Evolutionary conservation across 2,329 filamentous ascomycete species (phyloP).

Genomic region (Cercospora sp.): DNA sequence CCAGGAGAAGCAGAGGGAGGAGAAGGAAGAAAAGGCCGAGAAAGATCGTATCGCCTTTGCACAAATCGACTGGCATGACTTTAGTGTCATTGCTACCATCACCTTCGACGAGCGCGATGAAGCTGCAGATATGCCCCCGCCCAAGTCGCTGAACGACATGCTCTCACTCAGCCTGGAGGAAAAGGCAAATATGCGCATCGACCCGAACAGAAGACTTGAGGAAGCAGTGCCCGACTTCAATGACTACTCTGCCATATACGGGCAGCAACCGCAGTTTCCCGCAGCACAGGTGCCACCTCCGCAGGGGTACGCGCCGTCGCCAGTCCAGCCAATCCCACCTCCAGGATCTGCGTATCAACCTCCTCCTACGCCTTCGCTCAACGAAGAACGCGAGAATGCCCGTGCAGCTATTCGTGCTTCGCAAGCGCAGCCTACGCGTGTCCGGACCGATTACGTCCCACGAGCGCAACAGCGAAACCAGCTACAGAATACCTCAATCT

Average conservation of each 20-base stretch:
- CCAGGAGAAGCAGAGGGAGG: constrained; percentile 79
- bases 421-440: constrained; percentile 60
- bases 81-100: constrained; percentile 92
- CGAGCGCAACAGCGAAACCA: constrained; percentile 63
- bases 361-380: constrained; percentile 31
- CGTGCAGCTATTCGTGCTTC: constrained; percentile 71
- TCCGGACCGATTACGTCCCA: constrained; percentile 89
- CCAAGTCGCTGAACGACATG: constrained; percentile 84
- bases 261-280: constrained; percentile 32
- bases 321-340: constrained; percentile 29
- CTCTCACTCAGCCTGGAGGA: constrained; percentile 94
- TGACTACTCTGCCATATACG: constrained; percentile 51
- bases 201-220: constrained; percentile 80
- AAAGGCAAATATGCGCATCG: constrained; percentile 85
- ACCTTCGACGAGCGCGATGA: constrained; percentile 89
- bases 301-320: constrained; percentile 31
- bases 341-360: constrained; percentile 33
- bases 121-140: constrained; percentile 78
- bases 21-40: constrained; percentile 84
- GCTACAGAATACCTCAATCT: constrained; percentile 66
- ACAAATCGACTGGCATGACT: constrained; percentile 97
- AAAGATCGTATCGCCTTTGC: constrained; percentile 75
- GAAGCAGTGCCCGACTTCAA: constrained; percentile 83
- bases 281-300: constrained; percentile 30
- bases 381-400: constrained; percentile 57